These are phyloP conservation scores for Venturia aucupariae DNA, from an alignment of 2,329 filamentous ascomycete species.

Conservation along the genomic window DNA sequence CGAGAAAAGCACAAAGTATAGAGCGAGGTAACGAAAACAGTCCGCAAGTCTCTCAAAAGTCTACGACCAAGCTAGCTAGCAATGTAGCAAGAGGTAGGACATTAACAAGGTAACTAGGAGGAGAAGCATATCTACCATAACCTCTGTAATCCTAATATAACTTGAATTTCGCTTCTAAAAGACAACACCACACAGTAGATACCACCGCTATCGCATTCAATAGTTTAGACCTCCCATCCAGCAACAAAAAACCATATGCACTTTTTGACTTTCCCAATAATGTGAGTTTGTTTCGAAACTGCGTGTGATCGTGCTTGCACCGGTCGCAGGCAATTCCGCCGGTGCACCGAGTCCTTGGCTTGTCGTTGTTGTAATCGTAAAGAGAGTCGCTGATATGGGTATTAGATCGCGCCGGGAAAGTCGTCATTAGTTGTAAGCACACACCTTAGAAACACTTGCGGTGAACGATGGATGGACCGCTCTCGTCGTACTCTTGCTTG, in stretches of 20 bases:
- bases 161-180: constrained; percentile 10
- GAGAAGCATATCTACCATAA: constrained; percentile 1
- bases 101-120: neutral
- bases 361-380: constrained; percentile 6
- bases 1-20: neutral
- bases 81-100: neutral
- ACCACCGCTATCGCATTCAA: constrained; percentile 6
- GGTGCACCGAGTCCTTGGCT: constrained; percentile 8
- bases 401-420: constrained; percentile 4
- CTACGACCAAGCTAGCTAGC: neutral
- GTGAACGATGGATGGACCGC: constrained; percentile 97
- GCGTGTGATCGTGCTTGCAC: constrained; percentile 6
- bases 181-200: constrained; percentile 2
- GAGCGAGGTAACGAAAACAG: neutral
- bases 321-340: neutral
- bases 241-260: constrained; percentile 3
- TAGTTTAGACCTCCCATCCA: constrained; percentile 4
- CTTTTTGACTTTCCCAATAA: constrained; percentile 9
- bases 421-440: neutral
- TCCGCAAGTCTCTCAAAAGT: neutral
- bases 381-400: neutral
- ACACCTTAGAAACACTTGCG: constrained; percentile 99
- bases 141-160: neutral
- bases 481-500: constrained; percentile 99
- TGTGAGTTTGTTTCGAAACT: neutral